Evolutionary conservation across 805 yeast genomes (phyloP).

Genomic region (Candida nitratophila): DNA sequence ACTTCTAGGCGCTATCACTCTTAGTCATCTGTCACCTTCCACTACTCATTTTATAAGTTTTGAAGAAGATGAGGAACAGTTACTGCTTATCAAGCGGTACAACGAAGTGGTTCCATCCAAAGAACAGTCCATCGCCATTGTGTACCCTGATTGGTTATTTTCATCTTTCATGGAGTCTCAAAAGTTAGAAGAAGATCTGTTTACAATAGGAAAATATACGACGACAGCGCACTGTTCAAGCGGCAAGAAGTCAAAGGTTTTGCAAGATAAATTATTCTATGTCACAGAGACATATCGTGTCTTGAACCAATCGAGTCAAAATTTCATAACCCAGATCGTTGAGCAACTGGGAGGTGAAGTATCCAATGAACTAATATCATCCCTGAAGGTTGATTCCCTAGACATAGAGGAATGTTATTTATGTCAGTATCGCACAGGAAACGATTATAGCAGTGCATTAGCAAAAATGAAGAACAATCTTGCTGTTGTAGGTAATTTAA

Average conservation of each 20-base stretch:
- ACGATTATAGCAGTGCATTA: slow-evolving; percentile 42
- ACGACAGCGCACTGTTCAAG: no score
- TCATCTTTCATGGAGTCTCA: not conserved
- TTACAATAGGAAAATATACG: not conserved
- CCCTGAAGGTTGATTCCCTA: no score
- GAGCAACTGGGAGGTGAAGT: not conserved
- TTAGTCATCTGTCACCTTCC: slow-evolving; percentile 53
- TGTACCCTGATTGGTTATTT: not conserved
- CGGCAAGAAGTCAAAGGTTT: not conserved
- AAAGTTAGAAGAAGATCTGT: not conserved
- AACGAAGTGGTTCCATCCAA: slow-evolving; percentile 12
- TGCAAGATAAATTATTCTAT: not conserved
- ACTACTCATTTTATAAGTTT: slow-evolving; percentile 72
- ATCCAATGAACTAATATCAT: not conserved
- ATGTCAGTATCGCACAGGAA: slow-evolving; percentile 58
- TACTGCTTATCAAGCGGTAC: slow-evolving; percentile 43
- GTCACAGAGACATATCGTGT: not conserved
- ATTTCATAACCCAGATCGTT: not conserved
- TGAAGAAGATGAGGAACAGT: slow-evolving; percentile 47
- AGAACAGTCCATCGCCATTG: not conserved
- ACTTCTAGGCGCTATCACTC: slow-evolving; percentile 70
- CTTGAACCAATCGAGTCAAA: not conserved
- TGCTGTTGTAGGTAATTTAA: slow-evolving; percentile 53
- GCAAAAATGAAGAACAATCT: slow-evolving; percentile 14
- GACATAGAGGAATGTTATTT: slow-evolving; percentile 40